phyloP scores from a whole-genome alignment of 257 asterid species.

The Gentiana straminea region DNA sequence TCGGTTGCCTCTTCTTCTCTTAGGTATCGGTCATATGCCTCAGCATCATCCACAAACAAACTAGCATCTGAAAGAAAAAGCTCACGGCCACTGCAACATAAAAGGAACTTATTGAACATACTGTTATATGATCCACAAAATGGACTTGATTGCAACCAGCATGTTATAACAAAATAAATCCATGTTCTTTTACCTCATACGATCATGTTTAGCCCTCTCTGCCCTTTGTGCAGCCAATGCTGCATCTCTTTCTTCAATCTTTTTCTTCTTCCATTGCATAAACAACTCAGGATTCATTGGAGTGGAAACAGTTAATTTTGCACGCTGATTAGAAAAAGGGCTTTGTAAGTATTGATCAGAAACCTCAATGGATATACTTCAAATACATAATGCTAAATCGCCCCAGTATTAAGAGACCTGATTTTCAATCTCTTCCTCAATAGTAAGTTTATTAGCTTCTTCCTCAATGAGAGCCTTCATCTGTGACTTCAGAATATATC shows the following conservation, averaged over 20 bases:
- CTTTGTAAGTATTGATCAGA: no score
- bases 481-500: conserved; percentile 84
- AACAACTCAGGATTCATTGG: conserved; percentile 83
- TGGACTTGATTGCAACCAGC: no score
- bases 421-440: conserved; percentile 94
- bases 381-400: no score
- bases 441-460: conserved; percentile 60
- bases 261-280: conserved; percentile 79
- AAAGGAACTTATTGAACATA: conserved; percentile 8
- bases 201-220: conserved; percentile 95
- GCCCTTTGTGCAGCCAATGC: conserved; percentile 76
- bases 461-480: conserved; percentile 95
- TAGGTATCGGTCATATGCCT: conserved; percentile 63
- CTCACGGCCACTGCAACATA: conserved; percentile 74
- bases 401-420: conserved; percentile 36
- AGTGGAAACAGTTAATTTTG: conserved; percentile 58
- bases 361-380: no score
- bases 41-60: conserved; percentile 75
- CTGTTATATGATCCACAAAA: neutral
- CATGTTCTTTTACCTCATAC: conserved; percentile 57
- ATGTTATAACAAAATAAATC: neutral
- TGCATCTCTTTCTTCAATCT: conserved; percentile 76
- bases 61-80: conserved; percentile 71
- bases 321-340: conserved; percentile 40
- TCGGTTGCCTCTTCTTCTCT: conserved; percentile 41